A percentile compares a stretch with the other conserved stretches of the same genome.
phyloP scores from a whole-genome alignment of 2,329 filamentous ascomycete genomes.

The Colletotrichum tamarilloi region DNA sequence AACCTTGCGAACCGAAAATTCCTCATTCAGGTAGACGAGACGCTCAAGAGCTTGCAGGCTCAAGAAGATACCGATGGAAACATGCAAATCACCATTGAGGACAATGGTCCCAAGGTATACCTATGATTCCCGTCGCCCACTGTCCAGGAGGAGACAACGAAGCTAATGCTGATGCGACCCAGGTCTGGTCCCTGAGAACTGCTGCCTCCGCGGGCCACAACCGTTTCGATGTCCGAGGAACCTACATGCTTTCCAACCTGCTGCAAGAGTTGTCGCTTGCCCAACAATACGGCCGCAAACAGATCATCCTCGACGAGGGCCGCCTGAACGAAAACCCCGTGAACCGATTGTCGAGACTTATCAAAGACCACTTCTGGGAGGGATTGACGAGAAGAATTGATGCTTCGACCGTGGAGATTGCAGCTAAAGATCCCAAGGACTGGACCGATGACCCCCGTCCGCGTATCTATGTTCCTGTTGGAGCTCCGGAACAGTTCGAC shows the following conservation, averaged over 20 bases:
- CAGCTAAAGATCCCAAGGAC: slow-evolving; percentile 92
- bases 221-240: slow-evolving; percentile 90
- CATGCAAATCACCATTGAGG: slow-evolving; percentile 97
- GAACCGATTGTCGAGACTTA: slow-evolving; percentile 84
- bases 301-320: slow-evolving; percentile 90
- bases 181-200: slow-evolving; percentile 87
- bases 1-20: slow-evolving; percentile 76
- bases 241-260: slow-evolving; percentile 96
- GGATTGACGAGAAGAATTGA: slow-evolving; percentile 91
- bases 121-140: neutral
- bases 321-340: slow-evolving; percentile 96
- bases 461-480: slow-evolving; percentile 88
- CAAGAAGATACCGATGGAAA: slow-evolving; percentile 95
- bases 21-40: slow-evolving; percentile 86
- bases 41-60: slow-evolving; percentile 79
- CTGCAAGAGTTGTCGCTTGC: slow-evolving; percentile 94
- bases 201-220: slow-evolving; percentile 88
- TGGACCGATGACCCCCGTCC: slow-evolving; percentile 92
- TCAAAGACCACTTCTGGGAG: slow-evolving; percentile 93
- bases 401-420: slow-evolving; percentile 85
- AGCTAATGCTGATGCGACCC: slow-evolving; percentile 30
- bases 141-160: neutral
- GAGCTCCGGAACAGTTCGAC: slow-evolving; percentile 86
- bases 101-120: slow-evolving; percentile 86
- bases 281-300: slow-evolving; percentile 88